Conservation (phyloP, 495 filamentous ascomycete genomes). For the Aspergillus indologenus region DNA sequence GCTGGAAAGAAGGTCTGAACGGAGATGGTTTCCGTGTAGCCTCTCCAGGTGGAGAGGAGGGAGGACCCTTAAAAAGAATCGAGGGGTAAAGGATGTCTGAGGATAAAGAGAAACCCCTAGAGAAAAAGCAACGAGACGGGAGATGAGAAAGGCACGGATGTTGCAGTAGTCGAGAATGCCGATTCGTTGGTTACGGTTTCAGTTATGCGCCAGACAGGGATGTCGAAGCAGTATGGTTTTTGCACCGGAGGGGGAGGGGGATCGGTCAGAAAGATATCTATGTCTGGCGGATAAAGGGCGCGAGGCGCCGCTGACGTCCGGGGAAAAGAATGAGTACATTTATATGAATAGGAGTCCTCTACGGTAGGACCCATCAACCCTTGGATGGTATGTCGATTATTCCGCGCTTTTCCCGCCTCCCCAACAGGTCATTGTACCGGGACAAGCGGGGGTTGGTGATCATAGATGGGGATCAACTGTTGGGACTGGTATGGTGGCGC, state of each 20-base stretch:
- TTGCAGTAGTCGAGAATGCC: constrained; percentile 1
- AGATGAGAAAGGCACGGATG: constrained; percentile 6
- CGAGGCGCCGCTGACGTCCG: constrained; percentile 2
- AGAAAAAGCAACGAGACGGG: constrained; percentile 3
- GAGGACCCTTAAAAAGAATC: not conserved
- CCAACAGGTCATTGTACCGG: not conserved
- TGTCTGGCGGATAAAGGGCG: not conserved
- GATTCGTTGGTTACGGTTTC: constrained; percentile 5
- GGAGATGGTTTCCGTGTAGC: constrained; percentile 1
- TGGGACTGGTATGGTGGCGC: constrained; percentile 17
- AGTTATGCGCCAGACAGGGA: constrained; percentile 7
- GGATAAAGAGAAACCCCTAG: constrained; percentile 1
- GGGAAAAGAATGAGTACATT: not conserved
- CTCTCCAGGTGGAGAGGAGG: not conserved
- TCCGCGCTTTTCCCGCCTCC: not conserved
- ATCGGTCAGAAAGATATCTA: not conserved
- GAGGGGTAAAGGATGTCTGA: constrained; percentile 2
- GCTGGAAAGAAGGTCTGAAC: not conserved
- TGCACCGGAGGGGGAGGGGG: not conserved
- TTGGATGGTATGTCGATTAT: not conserved
- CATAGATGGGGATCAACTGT: constrained; percentile 11
- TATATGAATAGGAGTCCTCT: not conserved
- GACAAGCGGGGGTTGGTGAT: constrained; percentile 7
- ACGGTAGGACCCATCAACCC: constrained; percentile 4
- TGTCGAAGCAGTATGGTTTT: not conserved